Percentiles rank a stretch among this genome's conserved stretches.
Conservation (phyloP, 106 monocot genomes). For the Dactylorhiza incarnata region DNA sequence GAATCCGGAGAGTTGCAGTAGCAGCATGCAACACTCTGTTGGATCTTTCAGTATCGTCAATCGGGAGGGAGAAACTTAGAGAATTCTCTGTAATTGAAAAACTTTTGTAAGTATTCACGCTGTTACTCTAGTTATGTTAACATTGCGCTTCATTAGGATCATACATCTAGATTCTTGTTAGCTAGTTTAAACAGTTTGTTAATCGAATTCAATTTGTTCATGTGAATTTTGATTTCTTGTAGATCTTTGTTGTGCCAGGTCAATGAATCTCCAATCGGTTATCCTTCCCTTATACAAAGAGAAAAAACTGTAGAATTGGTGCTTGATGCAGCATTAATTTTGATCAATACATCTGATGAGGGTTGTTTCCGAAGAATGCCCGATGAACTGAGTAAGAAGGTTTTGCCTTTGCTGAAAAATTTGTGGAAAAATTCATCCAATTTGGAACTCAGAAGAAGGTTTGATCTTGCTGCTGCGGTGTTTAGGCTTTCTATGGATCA, state of each 20-base stretch:
- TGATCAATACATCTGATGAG: slow-evolving; percentile 43
- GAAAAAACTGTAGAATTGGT: slow-evolving; percentile 20
- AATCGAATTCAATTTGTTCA: not conserved
- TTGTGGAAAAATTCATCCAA: slow-evolving; percentile 14
- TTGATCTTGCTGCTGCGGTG: slow-evolving; percentile 55
- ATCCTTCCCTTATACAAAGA: not conserved
- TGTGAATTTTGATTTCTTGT: slow-evolving; percentile 21
- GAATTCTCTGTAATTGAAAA: slow-evolving; percentile 21
- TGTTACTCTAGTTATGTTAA: not conserved
- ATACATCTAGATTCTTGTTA: not conserved
- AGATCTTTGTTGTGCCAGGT: slow-evolving; percentile 63
- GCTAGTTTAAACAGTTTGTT: not conserved
- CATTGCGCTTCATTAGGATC: not conserved
- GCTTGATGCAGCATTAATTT: slow-evolving; percentile 36
- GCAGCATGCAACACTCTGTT: slow-evolving; percentile 51
- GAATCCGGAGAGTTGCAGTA: slow-evolving; percentile 9
- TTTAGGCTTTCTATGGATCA: slow-evolving; percentile 71
- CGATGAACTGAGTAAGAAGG: slow-evolving; percentile 11
- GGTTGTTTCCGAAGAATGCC: slow-evolving; percentile 27
- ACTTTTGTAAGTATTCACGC: slow-evolving; percentile 43
- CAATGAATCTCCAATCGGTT: not conserved
- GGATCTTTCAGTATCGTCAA: slow-evolving; percentile 44
- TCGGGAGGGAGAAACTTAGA: slow-evolving; percentile 39
- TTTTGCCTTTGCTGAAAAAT: slow-evolving; percentile 31
- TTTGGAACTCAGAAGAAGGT: slow-evolving; percentile 7